phyloP scores from a whole-genome alignment of 805 yeast species.

The Starmerella stellata region DNA sequence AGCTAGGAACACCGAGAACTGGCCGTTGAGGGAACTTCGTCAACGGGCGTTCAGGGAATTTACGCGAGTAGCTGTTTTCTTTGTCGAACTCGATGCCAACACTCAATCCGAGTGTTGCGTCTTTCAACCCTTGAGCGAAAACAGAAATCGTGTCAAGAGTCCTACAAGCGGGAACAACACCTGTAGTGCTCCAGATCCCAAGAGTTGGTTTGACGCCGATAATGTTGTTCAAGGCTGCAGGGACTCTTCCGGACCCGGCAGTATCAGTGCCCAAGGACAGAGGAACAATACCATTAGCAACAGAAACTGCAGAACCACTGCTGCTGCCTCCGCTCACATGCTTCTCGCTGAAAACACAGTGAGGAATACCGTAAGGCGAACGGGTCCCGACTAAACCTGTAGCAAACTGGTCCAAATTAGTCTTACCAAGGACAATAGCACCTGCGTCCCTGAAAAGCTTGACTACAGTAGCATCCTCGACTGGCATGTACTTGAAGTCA shows the following conservation, averaged over 20 bases:
- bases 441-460: conserved; percentile 63
- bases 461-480: conserved; percentile 60
- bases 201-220: conserved; percentile 85
- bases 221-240: conserved; percentile 82
- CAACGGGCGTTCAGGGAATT: conserved; percentile 48
- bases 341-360: conserved; percentile 52
- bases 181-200: conserved; percentile 69
- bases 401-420: conserved; percentile 92
- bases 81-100: conserved; percentile 57
- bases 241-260: conserved; percentile 96
- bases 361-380: conserved; percentile 84
- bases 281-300: conserved; percentile 79
- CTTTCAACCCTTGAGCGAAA: conserved; percentile 57
- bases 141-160: conserved; percentile 85
- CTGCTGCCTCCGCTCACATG: conserved; percentile 92
- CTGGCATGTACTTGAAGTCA: conserved; percentile 50
- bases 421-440: conserved; percentile 83
- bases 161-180: conserved; percentile 96
- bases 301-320: conserved; percentile 88
- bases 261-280: conserved; percentile 87
- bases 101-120: conserved; percentile 63
- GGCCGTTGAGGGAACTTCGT: conserved; percentile 41
- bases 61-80: conserved; percentile 65
- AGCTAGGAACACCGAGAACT: conserved; percentile 57
- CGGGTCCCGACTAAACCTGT: conserved; percentile 93